Evolutionary conservation across 148 eudicot genomes (phyloP).

Genomic region (Vaccinium vitisidaea): DNA sequence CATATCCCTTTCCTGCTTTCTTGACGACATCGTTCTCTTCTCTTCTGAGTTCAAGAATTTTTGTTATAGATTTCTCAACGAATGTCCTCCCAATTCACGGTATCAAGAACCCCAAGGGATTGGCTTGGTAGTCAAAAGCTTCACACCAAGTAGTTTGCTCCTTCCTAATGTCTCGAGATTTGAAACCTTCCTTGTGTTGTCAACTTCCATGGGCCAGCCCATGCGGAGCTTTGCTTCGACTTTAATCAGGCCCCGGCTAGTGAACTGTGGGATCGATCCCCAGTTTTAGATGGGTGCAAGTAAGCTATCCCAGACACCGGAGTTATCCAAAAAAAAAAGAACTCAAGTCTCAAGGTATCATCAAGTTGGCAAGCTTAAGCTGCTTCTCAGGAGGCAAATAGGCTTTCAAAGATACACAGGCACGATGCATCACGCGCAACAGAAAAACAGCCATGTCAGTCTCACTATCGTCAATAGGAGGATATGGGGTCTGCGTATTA

Average conservation of each 20-base stretch:
- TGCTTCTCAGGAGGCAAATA: slow-evolving; percentile 63
- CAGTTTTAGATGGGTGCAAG: not conserved
- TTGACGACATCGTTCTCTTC: not conserved
- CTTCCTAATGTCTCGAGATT: not conserved
- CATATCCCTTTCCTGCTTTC: not conserved
- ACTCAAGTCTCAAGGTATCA: slow-evolving; percentile 20
- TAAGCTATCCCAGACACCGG: not conserved
- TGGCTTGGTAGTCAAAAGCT: slow-evolving; percentile 20
- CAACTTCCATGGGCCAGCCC: not conserved
- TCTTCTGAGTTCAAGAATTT: not conserved
- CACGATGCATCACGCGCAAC: slow-evolving; percentile 44
- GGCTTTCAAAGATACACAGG: slow-evolving; percentile 49
- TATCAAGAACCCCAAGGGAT: slow-evolving; percentile 31
- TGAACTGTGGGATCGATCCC: not conserved
- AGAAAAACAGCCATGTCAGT: slow-evolving; percentile 37
- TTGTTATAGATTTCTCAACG: not conserved
- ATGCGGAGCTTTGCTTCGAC: not conserved
- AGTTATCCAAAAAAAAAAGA: not conserved
- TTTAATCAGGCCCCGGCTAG: not conserved
- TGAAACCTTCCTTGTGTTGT: not conserved
- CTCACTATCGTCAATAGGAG: slow-evolving; percentile 51
- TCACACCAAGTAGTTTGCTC: not conserved
- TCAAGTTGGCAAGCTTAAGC: slow-evolving; percentile 72
- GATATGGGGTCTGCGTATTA: slow-evolving; percentile 28
- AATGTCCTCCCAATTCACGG: slow-evolving; percentile 7